Evolutionary conservation across 129 eudicot genomes (phyloP).

Genomic region (Flaveria robusta): DNA sequence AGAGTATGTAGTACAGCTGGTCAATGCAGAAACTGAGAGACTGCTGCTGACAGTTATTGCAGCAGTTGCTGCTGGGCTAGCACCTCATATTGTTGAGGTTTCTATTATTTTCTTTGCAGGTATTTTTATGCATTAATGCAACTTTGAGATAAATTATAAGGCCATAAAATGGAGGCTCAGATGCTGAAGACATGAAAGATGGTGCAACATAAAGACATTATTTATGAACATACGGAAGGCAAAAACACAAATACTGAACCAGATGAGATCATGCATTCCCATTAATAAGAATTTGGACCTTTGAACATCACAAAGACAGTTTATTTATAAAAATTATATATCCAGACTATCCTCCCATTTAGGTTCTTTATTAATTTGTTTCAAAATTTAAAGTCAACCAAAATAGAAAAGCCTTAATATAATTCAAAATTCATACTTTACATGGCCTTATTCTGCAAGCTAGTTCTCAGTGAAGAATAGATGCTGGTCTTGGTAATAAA

Average conservation of each 20-base stretch:
- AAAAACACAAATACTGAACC: constrained; percentile 8
- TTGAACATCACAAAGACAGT: background rate
- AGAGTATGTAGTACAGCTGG: background rate
- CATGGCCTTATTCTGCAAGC: background rate
- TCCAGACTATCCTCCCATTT: background rate
- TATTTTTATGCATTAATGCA: background rate
- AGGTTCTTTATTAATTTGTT: background rate
- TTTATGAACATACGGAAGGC: background rate
- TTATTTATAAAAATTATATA: background rate
- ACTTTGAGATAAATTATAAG: background rate
- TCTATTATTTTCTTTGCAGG: background rate
- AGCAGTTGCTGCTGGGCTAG: background rate
- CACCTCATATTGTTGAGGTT: constrained; percentile 1
- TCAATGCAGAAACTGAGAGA: background rate
- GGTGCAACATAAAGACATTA: background rate
- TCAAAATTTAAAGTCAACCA: background rate
- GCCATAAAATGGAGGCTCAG: background rate
- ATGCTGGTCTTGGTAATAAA: background rate
- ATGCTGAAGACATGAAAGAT: background rate
- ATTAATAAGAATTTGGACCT: constrained; percentile 4
- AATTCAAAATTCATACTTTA: background rate
- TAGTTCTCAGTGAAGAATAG: background rate
- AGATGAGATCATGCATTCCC: constrained; percentile 14
- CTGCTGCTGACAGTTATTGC: background rate
- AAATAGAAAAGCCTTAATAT: background rate